These are phyloP conservation scores for Aspergillus pseudotamarii DNA, from an alignment of 2,329 filamentous ascomycete species.

Conservation along the genomic window DNA sequence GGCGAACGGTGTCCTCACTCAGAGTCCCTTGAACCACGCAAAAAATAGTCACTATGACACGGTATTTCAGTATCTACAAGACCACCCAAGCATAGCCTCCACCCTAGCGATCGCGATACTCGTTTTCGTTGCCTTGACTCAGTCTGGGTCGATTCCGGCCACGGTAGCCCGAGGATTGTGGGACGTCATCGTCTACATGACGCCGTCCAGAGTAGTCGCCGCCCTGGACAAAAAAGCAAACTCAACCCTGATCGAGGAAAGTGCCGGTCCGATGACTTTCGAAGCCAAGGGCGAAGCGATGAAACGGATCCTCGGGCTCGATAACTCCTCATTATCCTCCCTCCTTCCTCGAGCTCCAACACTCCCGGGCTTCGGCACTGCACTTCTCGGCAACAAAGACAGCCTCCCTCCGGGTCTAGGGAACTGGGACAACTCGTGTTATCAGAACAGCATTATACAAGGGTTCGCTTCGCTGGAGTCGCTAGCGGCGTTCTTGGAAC, in stretches of 20 bases:
- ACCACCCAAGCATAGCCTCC: constrained; percentile 33
- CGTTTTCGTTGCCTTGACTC: constrained; percentile 32
- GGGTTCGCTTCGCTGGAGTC: constrained; percentile 75
- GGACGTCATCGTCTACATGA: constrained; percentile 42
- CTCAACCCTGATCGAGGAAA: constrained; percentile 42
- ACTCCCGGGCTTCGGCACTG: constrained; percentile 57
- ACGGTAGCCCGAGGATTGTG: constrained; percentile 38
- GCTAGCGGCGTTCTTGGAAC: constrained; percentile 67
- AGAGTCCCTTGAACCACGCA: constrained; percentile 30
- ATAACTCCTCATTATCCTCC: constrained; percentile 61
- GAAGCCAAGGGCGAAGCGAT: constrained; percentile 66
- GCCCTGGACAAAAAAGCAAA: constrained; percentile 55
- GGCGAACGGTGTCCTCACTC: constrained; percentile 33
- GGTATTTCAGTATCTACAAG: constrained; percentile 28
- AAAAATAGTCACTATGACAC: constrained; percentile 38
- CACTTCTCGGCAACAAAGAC: constrained; percentile 39
- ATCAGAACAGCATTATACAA: constrained; percentile 94
- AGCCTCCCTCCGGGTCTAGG: constrained; percentile 66
- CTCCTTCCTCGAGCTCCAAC: constrained; percentile 59
- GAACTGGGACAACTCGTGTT: constrained; percentile 95
- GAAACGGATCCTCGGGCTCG: constrained; percentile 64
- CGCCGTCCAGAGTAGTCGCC: constrained; percentile 43
- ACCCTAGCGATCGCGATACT: constrained; percentile 31
- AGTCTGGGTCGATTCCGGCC: constrained; percentile 33
- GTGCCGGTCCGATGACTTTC: constrained; percentile 39